phyloP scores from a whole-genome alignment of 116 monocot genomes.

The Iris pallida region DNA sequence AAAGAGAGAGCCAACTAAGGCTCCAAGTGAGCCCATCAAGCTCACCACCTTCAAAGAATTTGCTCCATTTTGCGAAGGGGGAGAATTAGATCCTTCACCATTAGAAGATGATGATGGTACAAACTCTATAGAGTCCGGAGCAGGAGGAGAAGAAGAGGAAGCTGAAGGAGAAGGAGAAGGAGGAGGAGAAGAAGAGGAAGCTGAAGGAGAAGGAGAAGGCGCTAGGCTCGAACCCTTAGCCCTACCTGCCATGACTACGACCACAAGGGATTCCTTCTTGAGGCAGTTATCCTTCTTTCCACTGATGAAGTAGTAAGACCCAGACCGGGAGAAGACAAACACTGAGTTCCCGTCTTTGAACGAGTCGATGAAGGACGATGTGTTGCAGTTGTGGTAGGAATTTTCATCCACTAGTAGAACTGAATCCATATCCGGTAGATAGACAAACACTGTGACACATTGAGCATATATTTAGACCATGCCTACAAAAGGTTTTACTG shows the following conservation, averaged over 20 bases:
- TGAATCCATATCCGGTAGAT: conserved; percentile 35
- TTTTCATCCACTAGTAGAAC: conserved; percentile 39
- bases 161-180: conserved; percentile 1
- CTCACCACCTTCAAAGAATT: conserved; percentile 23
- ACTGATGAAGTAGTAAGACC: conserved; percentile 81
- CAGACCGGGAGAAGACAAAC: conserved; percentile 44
- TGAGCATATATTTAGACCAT: background rate
- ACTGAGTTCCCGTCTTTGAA: conserved; percentile 60
- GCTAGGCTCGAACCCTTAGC: background rate
- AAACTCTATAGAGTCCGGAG: background rate
- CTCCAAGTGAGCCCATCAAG: conserved; percentile 37
- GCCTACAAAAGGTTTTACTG: too few species aligned
- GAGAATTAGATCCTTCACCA: background rate
- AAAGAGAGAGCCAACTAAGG: conserved; percentile 5
- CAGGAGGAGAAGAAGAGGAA: conserved; percentile 3
- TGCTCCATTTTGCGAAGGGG: conserved; percentile 26
- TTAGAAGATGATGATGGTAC: conserved; percentile 1
- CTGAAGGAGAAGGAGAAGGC: conserved; percentile 20
- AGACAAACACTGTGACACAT: conserved; percentile 46
- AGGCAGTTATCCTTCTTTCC: conserved; percentile 54
- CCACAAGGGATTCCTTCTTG: conserved; percentile 48
- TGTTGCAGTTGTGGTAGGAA: conserved; percentile 49
- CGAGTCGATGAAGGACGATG: conserved; percentile 23
- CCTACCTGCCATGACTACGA: conserved; percentile 53
- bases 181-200: conserved; percentile 4